Conservation (phyloP, 2,329 filamentous ascomycete genomes). For the Fonsecaea multimorphosa region DNA sequence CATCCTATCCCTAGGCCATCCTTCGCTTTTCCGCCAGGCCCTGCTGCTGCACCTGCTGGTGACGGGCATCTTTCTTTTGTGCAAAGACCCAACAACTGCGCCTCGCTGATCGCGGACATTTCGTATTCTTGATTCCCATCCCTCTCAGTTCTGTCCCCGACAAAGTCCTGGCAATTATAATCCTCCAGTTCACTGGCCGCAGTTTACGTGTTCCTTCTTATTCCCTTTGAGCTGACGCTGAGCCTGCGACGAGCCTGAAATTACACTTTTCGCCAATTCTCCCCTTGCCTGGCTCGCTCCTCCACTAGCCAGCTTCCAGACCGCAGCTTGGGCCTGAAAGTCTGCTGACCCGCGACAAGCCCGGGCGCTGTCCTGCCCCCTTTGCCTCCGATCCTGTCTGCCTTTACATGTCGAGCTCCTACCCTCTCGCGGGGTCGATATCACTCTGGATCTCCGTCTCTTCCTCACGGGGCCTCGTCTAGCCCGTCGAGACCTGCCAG, state of each 20-base stretch:
- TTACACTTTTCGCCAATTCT: constrained; percentile 5
- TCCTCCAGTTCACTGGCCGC: background rate
- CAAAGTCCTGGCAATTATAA: constrained; percentile 12
- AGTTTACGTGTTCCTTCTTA: constrained; percentile 8
- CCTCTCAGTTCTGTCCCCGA: too few relatives aligned
- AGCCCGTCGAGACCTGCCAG: constrained; percentile 27
- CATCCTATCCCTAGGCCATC: background rate
- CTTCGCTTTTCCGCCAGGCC: background rate
- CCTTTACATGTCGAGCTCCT: constrained; percentile 35
- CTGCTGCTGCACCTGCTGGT: constrained; percentile 7
- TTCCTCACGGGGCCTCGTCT: constrained; percentile 32
- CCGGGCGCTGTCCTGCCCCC: constrained; percentile 30
- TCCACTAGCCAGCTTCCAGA: constrained; percentile 11
- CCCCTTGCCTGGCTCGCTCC: background rate
- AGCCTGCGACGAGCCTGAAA: constrained; percentile 14
- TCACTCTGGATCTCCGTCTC: constrained; percentile 32
- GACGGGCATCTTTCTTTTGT: background rate
- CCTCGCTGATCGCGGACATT: constrained; percentile 24
- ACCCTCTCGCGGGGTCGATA: constrained; percentile 31
- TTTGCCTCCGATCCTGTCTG: constrained; percentile 20
- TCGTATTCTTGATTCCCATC: constrained; percentile 24
- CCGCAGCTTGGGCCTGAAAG: constrained; percentile 13
- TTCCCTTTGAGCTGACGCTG: constrained; percentile 19
- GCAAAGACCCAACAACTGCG: constrained; percentile 16
- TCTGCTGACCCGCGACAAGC: constrained; percentile 14